Evolutionary conservation across 345 rosid genomes (phyloP).

Genomic region (Brassica nigra): DNA sequence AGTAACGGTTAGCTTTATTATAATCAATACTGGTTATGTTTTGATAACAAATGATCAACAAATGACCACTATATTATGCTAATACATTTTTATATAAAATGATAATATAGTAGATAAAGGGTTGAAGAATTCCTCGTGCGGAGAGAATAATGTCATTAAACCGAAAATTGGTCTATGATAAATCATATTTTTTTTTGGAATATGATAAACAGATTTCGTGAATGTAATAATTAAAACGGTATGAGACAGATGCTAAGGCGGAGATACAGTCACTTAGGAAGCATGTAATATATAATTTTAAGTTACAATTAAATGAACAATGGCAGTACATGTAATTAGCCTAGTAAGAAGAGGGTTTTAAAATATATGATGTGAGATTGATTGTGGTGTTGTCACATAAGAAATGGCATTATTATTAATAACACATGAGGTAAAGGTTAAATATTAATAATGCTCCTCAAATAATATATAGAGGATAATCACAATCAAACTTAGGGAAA

Average conservation of each 20-base stretch:
- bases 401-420: too few relatives aligned
- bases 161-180: neutral
- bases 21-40: too few relatives aligned
- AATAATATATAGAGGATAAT: neutral
- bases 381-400: neutral
- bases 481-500: neutral
- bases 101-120: too few relatives aligned
- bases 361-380: neutral
- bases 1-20: too few relatives aligned
- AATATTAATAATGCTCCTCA: neutral
- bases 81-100: neutral
- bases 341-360: neutral
- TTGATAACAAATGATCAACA: too few relatives aligned
- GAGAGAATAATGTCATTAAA: too few relatives aligned
- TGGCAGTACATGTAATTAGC: neutral
- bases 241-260: too few relatives aligned
- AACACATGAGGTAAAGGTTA: neutral
- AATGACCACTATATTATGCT: neutral
- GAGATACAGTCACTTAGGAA: too few relatives aligned
- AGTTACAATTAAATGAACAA: neutral
- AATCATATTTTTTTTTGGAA: neutral
- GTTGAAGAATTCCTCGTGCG: too few relatives aligned
- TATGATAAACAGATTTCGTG: neutral
- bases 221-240: too few relatives aligned
- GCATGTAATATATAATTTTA: too few relatives aligned